Percentiles rank a stretch among this genome's conserved stretches.
These are phyloP conservation scores for Geotrichum aggregatum DNA, from an alignment of 1,139 yeast genomes.

Conservation along the genomic window DNA sequence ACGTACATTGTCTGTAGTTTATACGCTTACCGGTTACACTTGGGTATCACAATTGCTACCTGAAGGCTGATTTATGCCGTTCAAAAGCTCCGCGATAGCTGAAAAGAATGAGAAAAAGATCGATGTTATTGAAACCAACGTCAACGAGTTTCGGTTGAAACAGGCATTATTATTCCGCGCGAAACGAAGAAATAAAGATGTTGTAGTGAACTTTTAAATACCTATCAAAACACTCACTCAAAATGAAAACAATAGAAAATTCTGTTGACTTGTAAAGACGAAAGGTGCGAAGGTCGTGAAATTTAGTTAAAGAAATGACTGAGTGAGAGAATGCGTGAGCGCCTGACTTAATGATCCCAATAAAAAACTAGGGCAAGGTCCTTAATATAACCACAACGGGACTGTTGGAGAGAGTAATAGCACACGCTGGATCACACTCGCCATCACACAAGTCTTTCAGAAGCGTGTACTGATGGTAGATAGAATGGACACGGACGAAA, in stretches of 20 bases:
- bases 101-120: neutral
- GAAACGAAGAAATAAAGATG: neutral
- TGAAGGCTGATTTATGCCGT: neutral
- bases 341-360: slow-evolving; percentile 5
- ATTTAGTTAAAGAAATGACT: neutral
- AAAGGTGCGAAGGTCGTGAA: too few species aligned
- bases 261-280: neutral
- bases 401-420: neutral
- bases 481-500: slow-evolving; percentile 4
- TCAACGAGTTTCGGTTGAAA: neutral
- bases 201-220: neutral
- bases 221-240: too few species aligned
- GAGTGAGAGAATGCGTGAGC: neutral
- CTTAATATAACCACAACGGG: too few species aligned
- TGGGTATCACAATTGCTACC: too few species aligned
- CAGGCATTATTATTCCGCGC: slow-evolving; percentile 5
- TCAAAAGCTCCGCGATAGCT: too few species aligned
- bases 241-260: neutral
- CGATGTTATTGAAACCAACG: slow-evolving; percentile 3
- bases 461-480: neutral
- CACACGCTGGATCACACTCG: too few species aligned
- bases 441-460: neutral
- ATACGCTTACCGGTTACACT: neutral
- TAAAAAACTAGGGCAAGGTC: slow-evolving; percentile 6
- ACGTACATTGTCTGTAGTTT: neutral